Percentiles rank a stretch among this genome's conserved stretches.
These are phyloP conservation scores for Lepidium aucheri DNA, from an alignment of 345 rosid species.

Conservation along the genomic window DNA sequence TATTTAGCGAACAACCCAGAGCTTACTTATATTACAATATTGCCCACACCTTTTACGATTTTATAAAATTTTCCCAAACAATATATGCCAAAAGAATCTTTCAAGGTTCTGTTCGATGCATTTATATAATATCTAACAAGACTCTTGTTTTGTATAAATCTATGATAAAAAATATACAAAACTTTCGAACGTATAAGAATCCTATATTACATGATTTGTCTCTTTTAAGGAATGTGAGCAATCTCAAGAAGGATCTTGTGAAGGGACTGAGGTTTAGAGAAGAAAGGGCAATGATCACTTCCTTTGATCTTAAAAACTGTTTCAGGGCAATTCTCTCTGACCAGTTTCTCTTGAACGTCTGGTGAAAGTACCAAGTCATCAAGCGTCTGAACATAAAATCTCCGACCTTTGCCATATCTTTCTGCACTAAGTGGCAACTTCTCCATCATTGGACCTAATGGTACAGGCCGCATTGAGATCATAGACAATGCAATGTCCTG, in stretches of 20 bases:
- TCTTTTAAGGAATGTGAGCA: conserved; percentile 51
- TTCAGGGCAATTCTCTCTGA: conserved; percentile 71
- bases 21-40: no score
- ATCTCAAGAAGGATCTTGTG: conserved; percentile 80
- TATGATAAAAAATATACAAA: neutral
- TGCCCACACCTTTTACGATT: no score
- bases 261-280: conserved; percentile 85
- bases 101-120: no score
- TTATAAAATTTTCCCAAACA: no score
- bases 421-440: conserved; percentile 49
- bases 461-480: conserved; percentile 79
- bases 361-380: conserved; percentile 87
- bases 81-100: no score
- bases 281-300: conserved; percentile 92
- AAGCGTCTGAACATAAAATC: conserved; percentile 78
- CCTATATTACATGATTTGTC: neutral
- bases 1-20: no score
- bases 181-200: neutral
- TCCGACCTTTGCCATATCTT: conserved; percentile 57
- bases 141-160: neutral
- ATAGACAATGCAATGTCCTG: conserved; percentile 93
- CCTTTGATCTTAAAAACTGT: conserved; percentile 90
- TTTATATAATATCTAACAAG: neutral
- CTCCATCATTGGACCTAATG: conserved; percentile 90
- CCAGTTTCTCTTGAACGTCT: conserved; percentile 82